Evolutionary conservation across 176 grass and related monocot species (phyloP).

Genomic region (Chloris gayana): DNA sequence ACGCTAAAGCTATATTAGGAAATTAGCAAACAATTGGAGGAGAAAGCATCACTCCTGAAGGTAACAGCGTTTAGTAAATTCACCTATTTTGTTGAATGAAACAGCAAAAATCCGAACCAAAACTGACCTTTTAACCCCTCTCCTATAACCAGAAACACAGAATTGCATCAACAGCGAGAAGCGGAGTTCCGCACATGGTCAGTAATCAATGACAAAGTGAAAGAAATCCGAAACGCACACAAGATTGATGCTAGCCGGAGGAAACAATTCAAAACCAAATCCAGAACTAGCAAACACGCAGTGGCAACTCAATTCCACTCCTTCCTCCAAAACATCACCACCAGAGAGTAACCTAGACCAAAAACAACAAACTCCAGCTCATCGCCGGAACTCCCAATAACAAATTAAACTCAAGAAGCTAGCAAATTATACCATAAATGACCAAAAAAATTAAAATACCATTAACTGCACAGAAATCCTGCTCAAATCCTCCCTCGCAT

Average conservation of each 20-base stretch:
- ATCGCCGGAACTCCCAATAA: constrained; percentile 7
- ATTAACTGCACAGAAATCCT: constrained; percentile 16
- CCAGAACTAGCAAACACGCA: not conserved
- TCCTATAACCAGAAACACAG: not conserved
- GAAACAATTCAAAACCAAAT: not conserved
- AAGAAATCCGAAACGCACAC: not conserved
- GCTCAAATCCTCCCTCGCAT: constrained; percentile 18
- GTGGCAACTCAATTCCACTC: constrained; percentile 10
- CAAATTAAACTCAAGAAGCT: constrained; percentile 23
- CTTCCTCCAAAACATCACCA: not conserved
- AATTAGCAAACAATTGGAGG: not conserved
- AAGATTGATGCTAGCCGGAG: constrained; percentile 1
- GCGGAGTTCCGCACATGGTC: too few species aligned
- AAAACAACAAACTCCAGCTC: constrained; percentile 12
- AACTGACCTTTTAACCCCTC: not conserved
- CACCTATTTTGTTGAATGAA: not conserved
- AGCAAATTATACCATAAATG: constrained; percentile 11
- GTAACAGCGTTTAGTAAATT: not conserved
- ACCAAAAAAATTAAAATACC: not conserved
- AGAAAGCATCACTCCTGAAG: not conserved
- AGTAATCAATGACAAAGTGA: too few species aligned
- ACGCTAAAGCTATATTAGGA: not conserved
- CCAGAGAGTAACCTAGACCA: not conserved
- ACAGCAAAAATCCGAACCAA: not conserved
- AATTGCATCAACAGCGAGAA: not conserved